Evolutionary conservation across 2,329 filamentous ascomycete species (phyloP).

Genomic region (Venturia aucupariae): DNA sequence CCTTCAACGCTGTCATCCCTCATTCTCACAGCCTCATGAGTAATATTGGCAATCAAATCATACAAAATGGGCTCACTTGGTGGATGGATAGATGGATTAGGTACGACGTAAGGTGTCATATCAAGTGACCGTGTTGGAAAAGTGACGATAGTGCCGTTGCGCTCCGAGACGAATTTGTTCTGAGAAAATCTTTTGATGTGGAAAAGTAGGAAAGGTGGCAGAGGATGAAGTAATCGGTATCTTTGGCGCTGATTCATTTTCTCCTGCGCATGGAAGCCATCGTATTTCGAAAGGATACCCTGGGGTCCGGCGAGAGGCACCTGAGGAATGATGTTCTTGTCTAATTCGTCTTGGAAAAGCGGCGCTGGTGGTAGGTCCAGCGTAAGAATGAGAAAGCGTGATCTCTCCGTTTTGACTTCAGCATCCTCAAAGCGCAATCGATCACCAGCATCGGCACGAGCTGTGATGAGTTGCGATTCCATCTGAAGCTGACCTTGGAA

Average conservation of each 20-base stretch:
- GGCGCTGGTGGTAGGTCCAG: conserved; percentile 86
- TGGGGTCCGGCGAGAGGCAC: conserved; percentile 59
- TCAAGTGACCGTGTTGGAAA: conserved; percentile 82
- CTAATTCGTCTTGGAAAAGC: conserved; percentile 89
- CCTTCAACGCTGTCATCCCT: conserved; percentile 78
- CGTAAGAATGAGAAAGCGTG: conserved; percentile 83
- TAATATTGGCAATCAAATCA: conserved; percentile 92
- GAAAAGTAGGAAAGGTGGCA: conserved; percentile 85
- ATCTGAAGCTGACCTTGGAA: conserved; percentile 91
- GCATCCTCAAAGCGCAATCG: conserved; percentile 89
- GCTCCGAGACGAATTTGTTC: conserved; percentile 93
- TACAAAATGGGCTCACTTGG: conserved; percentile 80
- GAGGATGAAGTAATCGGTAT: conserved; percentile 79
- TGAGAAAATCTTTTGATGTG: conserved; percentile 95
- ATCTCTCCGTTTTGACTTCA: conserved; percentile 66
- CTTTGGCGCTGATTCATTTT: conserved; percentile 80
- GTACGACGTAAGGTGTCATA: conserved; percentile 84
- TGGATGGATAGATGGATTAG: conserved; percentile 61
- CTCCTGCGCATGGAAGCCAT: conserved; percentile 79
- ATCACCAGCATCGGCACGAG: conserved; percentile 78
- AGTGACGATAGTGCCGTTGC: conserved; percentile 96
- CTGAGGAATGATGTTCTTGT: conserved; percentile 93
- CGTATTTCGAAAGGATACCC: conserved; percentile 80
- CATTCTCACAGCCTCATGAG: conserved; percentile 69
- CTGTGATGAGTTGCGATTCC: conserved; percentile 88